These are phyloP conservation scores for Erigeron canadensis DNA, from an alignment of 129 eudicot genomes.

Conservation along the genomic window DNA sequence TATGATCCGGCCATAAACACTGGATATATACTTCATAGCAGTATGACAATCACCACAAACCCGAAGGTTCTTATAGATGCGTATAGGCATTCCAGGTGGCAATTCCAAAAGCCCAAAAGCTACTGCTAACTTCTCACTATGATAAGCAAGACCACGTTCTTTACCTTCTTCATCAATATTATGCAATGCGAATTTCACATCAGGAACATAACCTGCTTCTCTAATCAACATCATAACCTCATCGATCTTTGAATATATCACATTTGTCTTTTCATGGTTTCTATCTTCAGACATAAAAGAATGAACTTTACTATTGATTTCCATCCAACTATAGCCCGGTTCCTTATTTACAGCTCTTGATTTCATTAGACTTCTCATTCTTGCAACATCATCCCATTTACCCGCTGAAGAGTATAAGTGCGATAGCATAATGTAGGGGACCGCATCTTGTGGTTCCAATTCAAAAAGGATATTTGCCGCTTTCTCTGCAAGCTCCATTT, in stretches of 20 bases:
- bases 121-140: conserved; percentile 81
- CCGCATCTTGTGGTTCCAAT: conserved; percentile 64
- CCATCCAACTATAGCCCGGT: conserved; percentile 78
- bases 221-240: conserved; percentile 53
- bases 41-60: conserved; percentile 86
- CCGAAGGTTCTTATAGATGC: conserved; percentile 66
- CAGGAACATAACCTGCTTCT: conserved; percentile 69
- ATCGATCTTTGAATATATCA: conserved; percentile 55
- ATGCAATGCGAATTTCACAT: conserved; percentile 71
- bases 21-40: conserved; percentile 71
- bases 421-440: conserved; percentile 71
- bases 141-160: conserved; percentile 71
- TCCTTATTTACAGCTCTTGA: conserved; percentile 55
- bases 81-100: conserved; percentile 46
- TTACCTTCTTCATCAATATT: conserved; percentile 73
- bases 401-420: conserved; percentile 68
- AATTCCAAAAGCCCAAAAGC: conserved; percentile 67
- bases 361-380: conserved; percentile 54
- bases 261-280: conserved; percentile 37
- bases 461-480: conserved; percentile 65
- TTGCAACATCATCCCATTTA: conserved; percentile 65
- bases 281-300: conserved; percentile 72
- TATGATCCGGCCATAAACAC: conserved; percentile 47
- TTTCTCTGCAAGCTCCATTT: conserved; percentile 59
- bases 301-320: conserved; percentile 63